Base-by-base conservation (phyloP, 768 basidiomycete genomes). In the Scleroderma bovista region DNA sequence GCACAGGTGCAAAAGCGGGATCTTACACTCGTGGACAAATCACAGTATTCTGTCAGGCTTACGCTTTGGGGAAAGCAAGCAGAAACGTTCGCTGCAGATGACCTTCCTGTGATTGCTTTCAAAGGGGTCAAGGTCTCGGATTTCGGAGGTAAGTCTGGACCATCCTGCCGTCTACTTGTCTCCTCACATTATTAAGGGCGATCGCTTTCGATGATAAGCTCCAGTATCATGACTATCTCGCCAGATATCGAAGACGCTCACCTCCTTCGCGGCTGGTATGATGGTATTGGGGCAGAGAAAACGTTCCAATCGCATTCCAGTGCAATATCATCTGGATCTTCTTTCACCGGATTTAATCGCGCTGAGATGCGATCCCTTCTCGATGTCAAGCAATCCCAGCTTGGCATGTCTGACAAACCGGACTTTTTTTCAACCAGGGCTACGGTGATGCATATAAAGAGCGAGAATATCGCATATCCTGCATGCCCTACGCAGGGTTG, bases 21-120 rank as follows among this genome's bases (percentile, higher is more conserved):
- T 39, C 70, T 99, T 45, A 85, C 80, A 1, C 69, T 99, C 31
- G 94, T 93, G 12, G 95, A 99, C 64, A 79, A 78, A 52, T 86
- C 91, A 7, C 78, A 78, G 32, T 90, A 72, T 60, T 80, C 84
- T 15, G 84, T 91, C 36, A 80, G 91, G 31, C 64, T 97, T 56
- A 99, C 95, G 3, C 73, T 98, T 26, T 99, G 95, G 96, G 96
- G 95, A 20, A 92, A 88, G 65, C 88, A 91, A 65, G 95, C 95
- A 0, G 92, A 97, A 64, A 77, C 78, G 36, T 97, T 82, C 64
- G 65, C 68, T n/a, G 69, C 75, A 6, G 72, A 76, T 11, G 74
- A 75, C 44, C 63, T 76, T 44, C 81, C 90, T 9, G 83, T 98
- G 26, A 77, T 94, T 55, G 95, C 95, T 4, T 90, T 94, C 78